These are phyloP conservation scores for Termitomyces sp. DNA, from an alignment of 768 basidiomycete species.

Conservation along the genomic window DNA sequence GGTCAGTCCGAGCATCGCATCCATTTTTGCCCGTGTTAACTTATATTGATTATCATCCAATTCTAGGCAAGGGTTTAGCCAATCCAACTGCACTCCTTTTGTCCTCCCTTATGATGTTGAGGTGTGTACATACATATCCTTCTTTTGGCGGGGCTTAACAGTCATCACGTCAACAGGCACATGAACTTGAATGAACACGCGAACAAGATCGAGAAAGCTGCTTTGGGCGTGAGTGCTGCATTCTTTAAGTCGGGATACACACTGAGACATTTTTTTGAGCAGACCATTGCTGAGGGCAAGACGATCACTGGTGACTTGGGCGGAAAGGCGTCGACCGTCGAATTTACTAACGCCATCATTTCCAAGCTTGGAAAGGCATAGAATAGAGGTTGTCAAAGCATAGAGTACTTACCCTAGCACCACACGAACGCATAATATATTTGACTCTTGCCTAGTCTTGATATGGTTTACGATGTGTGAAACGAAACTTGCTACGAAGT, in stretches of 20 bases:
- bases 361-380: conserved; percentile 47
- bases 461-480: conserved; percentile 8
- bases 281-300: conserved; percentile 98
- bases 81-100: conserved; percentile 99
- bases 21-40: not conserved
- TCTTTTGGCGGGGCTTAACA: conserved; percentile 1
- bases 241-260: not conserved
- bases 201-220: conserved; percentile 87
- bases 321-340: conserved; percentile 84
- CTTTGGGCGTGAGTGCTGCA: conserved; percentile 64
- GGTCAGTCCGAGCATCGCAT: conserved; percentile 41
- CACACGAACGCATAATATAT: conserved; percentile 6
- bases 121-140: conserved; percentile 43
- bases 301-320: conserved; percentile 94
- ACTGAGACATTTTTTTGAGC: conserved; percentile 8
- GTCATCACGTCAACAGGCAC: conserved; percentile 51
- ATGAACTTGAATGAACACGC: conserved; percentile 89
- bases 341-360: conserved; percentile 90
- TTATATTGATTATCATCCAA: conserved; percentile 9
- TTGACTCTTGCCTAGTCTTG: conserved; percentile 1
- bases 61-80: conserved; percentile 80
- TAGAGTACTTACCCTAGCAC: conserved; percentile 12
- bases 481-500: conserved; percentile 2
- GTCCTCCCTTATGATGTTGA: conserved; percentile 96
- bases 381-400: conserved; percentile 14